A percentile compares a stretch with the other conserved stretches of the same genome.
These are phyloP conservation scores for Xylaria flabelliformis DNA, from an alignment of 495 filamentous ascomycete genomes.

Conservation along the genomic window DNA sequence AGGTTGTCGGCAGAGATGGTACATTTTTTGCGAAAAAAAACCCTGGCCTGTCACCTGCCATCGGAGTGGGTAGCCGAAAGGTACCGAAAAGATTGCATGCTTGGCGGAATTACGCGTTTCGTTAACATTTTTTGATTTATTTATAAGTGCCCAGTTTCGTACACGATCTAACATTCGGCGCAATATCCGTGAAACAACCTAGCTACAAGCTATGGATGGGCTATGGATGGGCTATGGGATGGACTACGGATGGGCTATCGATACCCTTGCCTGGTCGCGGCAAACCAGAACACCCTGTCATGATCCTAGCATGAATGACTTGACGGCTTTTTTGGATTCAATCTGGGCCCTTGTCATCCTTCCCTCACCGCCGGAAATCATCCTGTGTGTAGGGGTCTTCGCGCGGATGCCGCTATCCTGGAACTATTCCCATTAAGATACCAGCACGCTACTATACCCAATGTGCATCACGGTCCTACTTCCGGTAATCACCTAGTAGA, in stretches of 20 bases:
- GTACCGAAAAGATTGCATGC: slow-evolving; percentile 12
- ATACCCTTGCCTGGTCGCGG: background rate
- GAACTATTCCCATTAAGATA: slow-evolving; percentile 14
- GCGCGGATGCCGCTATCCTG: slow-evolving; percentile 4
- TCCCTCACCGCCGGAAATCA: slow-evolving; percentile 19
- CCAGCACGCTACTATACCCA: background rate
- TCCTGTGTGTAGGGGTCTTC: slow-evolving; percentile 7
- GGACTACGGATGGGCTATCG: background rate
- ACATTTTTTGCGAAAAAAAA: background rate
- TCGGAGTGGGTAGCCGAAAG: slow-evolving; percentile 3
- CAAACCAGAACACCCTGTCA: background rate
- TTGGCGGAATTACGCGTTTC: slow-evolving; percentile 17
- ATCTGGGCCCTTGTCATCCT: slow-evolving; percentile 14
- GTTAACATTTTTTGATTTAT: background rate
- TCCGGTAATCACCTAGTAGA: slow-evolving; percentile 1
- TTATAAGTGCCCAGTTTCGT: background rate
- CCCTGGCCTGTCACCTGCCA: slow-evolving; percentile 17
- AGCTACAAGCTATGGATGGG: background rate
- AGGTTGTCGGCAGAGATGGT: slow-evolving; percentile 1
- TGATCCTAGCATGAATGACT: slow-evolving; percentile 8
- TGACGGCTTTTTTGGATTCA: background rate
- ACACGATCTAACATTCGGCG: background rate
- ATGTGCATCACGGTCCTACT: slow-evolving; percentile 18
- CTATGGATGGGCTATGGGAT: background rate
- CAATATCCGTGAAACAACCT: background rate